Evolutionary conservation across 1,284 basidiomycete species (phyloP).

Genomic region (Moesziomyces antarcticus): DNA sequence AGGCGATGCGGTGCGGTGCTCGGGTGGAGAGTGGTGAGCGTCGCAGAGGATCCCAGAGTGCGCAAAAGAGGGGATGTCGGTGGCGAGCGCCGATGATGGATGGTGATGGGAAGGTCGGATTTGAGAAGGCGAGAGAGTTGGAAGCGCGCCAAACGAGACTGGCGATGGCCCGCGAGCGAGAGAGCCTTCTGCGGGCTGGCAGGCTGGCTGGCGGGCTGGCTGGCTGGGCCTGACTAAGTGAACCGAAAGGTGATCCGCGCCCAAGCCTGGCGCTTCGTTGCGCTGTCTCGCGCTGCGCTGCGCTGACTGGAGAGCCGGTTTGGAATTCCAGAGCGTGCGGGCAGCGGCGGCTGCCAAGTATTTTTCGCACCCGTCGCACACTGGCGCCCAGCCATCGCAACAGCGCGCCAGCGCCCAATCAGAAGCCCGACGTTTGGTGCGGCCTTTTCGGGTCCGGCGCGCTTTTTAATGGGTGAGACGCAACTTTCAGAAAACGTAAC

Average conservation of each 20-base stretch:
- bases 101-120: constrained; percentile 8
- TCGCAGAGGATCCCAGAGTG: neutral
- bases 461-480: too few species aligned
- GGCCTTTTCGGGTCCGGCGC: constrained; percentile 19
- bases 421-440: constrained; percentile 27
- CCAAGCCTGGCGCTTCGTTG: too few species aligned
- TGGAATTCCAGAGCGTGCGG: too few species aligned
- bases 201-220: too few species aligned
- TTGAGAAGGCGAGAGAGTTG: constrained; percentile 2
- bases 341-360: too few species aligned
- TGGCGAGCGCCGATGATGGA: constrained; percentile 15
- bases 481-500: neutral
- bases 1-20: too few species aligned
- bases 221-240: constrained; percentile 5
- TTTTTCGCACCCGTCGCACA: neutral
- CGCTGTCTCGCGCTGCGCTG: too few species aligned
- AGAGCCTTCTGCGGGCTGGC: too few species aligned
- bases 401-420: constrained; percentile 20
- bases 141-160: constrained; percentile 33
- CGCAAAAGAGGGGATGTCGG: neutral
- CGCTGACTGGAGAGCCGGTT: too few species aligned
- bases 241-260: neutral
- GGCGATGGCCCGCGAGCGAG: constrained; percentile 27
- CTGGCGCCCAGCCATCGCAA: neutral
- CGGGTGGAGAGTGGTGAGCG: too few species aligned